A percentile compares a stretch with the other conserved stretches of the same genome.
Conservation (phyloP, 495 filamentous ascomycete species). For the Neurospora sp. region DNA sequence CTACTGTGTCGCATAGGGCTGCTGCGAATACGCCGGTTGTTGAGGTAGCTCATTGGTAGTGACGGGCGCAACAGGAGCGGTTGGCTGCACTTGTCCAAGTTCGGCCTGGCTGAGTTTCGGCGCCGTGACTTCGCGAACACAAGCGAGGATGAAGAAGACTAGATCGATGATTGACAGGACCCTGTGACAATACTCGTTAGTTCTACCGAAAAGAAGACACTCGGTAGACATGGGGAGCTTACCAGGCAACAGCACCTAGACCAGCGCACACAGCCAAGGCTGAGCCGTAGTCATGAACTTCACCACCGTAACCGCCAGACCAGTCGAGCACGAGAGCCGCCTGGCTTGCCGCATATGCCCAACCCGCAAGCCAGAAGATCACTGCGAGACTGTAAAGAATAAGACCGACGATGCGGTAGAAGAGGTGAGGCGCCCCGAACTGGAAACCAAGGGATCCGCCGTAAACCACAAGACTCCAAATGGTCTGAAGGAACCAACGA, state of each 20-base stretch:
- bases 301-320: neutral
- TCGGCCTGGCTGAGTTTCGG: slow-evolving; percentile 14
- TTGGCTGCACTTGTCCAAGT: slow-evolving; percentile 23
- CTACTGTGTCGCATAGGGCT: slow-evolving; percentile 7
- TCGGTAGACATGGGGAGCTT: no score
- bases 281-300: slow-evolving; percentile 10
- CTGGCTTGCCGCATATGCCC: slow-evolving; percentile 28
- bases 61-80: slow-evolving; percentile 1
- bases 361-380: slow-evolving; percentile 34
- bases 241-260: slow-evolving; percentile 31
- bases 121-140: slow-evolving; percentile 9
- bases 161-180: slow-evolving; percentile 26
- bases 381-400: slow-evolving; percentile 21
- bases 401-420: slow-evolving; percentile 24
- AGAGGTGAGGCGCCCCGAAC: slow-evolving; percentile 18
- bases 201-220: no score
- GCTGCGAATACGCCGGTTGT: slow-evolving; percentile 10
- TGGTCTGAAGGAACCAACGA: slow-evolving; percentile 10
- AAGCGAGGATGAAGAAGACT: slow-evolving; percentile 25
- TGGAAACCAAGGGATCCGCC: slow-evolving; percentile 21
- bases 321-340: slow-evolving; percentile 16
- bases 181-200: slow-evolving; percentile 12
- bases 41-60: slow-evolving; percentile 3
- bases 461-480: slow-evolving; percentile 26
- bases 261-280: slow-evolving; percentile 28